Evolutionary conservation across 257 asterid genomes (phyloP).

Genomic region (Solanum infundibuliforme): DNA sequence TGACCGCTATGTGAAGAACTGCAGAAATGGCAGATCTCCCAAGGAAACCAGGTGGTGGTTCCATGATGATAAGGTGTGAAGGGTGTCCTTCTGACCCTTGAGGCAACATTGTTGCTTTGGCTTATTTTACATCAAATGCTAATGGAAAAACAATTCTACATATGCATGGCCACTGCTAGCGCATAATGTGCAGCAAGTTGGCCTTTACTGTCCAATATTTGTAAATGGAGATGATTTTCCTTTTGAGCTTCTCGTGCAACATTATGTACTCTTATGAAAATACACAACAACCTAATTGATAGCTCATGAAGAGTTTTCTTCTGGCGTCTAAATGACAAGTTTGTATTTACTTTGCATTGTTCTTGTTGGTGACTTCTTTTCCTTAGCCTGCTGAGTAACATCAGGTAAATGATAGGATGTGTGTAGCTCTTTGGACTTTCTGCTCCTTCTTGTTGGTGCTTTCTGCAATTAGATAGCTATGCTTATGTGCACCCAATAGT

Average conservation of each 20-base stretch:
- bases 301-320: background rate
- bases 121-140: constrained; percentile 3
- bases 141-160: background rate
- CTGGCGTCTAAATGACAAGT: background rate
- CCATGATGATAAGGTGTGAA: constrained; percentile 89
- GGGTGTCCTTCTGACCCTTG: background rate
- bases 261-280: background rate
- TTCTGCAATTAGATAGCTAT: background rate
- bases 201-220: constrained; percentile 6
- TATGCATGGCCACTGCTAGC: constrained; percentile 1
- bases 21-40: constrained; percentile 88
- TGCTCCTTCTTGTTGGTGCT: background rate
- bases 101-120: constrained; percentile 3
- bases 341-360: background rate
- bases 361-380: background rate
- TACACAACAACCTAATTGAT: background rate
- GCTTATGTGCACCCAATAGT: background rate
- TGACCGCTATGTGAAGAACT: constrained; percentile 91
- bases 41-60: constrained; percentile 99
- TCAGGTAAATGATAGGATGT: background rate
- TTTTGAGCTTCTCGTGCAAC: background rate
- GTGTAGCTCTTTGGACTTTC: background rate
- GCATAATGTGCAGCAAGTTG: background rate
- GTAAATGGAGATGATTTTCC: constrained; percentile 8
- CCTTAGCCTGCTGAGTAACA: background rate